These are phyloP conservation scores for Metschnikowia corniflorae DNA, from an alignment of 805 yeast genomes.

Conservation along the genomic window DNA sequence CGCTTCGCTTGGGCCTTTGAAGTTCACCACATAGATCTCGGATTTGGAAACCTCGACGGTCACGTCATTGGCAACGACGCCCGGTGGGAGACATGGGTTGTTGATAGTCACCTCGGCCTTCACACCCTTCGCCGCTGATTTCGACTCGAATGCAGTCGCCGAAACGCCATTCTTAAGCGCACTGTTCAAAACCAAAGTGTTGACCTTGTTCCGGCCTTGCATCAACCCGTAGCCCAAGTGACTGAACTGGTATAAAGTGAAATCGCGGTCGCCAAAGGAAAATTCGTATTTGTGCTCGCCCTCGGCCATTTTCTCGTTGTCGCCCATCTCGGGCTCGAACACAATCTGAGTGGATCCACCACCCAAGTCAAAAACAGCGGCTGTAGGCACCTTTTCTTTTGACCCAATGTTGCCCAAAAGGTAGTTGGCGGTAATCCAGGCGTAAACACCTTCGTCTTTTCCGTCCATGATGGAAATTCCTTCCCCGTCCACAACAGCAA, in stretches of 20 bases:
- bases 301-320: conserved; percentile 61
- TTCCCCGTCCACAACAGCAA: conserved; percentile 82
- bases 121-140: conserved; percentile 35
- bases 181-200: conserved; percentile 56
- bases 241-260: conserved; percentile 84
- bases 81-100: conserved; percentile 91
- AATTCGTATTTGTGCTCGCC: conserved; percentile 87
- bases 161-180: conserved; percentile 33
- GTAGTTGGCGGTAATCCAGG: conserved; percentile 97
- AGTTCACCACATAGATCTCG: conserved; percentile 49
- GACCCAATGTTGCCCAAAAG: conserved; percentile 89
- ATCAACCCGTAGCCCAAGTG: conserved; percentile 95
- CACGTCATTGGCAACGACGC: conserved; percentile 54
- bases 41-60: conserved; percentile 51
- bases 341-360: conserved; percentile 99
- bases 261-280: conserved; percentile 76
- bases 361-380: conserved; percentile 96
- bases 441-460: conserved; percentile 95
- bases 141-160: conserved; percentile 22
- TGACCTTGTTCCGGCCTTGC: conserved; percentile 86
- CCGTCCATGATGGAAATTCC: conserved; percentile 96
- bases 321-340: conserved; percentile 80
- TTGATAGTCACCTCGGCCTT: conserved; percentile 45
- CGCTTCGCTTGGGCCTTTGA: conserved; percentile 60
- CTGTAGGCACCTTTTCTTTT: conserved; percentile 74